Conservation (phyloP, 2,329 filamentous ascomycete genomes). For the Neurospora crassa region DNA sequence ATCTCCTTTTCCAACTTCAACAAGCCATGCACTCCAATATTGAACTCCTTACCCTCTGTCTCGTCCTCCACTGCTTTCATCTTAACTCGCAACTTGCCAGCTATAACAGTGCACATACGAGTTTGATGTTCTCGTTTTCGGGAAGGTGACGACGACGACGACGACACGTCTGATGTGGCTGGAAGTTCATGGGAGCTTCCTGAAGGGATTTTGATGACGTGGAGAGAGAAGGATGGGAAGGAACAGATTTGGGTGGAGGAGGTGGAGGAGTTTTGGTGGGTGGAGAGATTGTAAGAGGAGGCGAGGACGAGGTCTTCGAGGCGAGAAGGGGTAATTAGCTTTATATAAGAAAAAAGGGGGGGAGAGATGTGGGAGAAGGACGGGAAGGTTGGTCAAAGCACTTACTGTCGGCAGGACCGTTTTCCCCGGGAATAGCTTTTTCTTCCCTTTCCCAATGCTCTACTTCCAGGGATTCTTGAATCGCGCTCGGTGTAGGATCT, state of each 20-base stretch:
- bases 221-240: neutral
- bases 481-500: neutral
- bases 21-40: slow-evolving; percentile 33
- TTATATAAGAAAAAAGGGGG: neutral
- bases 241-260: neutral
- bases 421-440: neutral
- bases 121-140: neutral
- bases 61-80: neutral
- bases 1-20: slow-evolving; percentile 32
- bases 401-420: neutral
- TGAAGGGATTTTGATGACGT: neutral
- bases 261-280: neutral
- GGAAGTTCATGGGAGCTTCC: neutral
- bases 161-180: neutral
- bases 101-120: neutral
- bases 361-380: neutral
- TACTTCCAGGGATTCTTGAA: neutral
- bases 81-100: neutral
- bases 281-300: neutral
- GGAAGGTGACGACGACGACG: neutral
- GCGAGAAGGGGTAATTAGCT: neutral
- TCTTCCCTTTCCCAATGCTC: neutral
- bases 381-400: neutral
- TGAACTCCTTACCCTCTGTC: slow-evolving; percentile 20
- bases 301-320: neutral